Evolutionary conservation across 164 flowering plant species (phyloP), one percentile per base, ranked within the genome.

Genomic region (Akebia trifoliata): DNA sequence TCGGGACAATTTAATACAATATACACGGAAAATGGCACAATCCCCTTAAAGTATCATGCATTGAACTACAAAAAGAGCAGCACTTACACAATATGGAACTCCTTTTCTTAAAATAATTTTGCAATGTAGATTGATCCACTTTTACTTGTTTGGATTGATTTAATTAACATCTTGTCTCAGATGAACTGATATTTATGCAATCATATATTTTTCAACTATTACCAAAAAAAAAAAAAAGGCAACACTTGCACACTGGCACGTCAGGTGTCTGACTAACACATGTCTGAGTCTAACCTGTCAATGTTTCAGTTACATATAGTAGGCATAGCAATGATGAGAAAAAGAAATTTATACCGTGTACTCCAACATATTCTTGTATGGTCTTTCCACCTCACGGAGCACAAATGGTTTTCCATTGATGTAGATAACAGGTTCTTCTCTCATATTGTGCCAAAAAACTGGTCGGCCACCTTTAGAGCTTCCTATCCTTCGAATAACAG

Each of bases 381-480:
- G 98, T 60, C 98, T 80, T 76, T 91, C 98, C 76, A 91, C 96
- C 69, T 86, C 98, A 60, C 98, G 96, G 50, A 91, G 98, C 55
- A 91, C 98, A 79, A 91, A 91, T 42, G 98, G 98, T 66, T 84
- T 91, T 29, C 96, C 90, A 70, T 88, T 91, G 61, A 91, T 91
- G 75, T 91, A 91, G 68, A 88, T 76, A 47, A 91, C 98, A 69
- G 98, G 98, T 65, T 91, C 98, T 78, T 91, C 98, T 67, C 98
- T 76, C 96, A 91, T 91, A 59, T 91, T 88, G 67, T 91, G 98
- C 98, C 98, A 91, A 65, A 88, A 76, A n/a, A 86, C 86, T 37
- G 98, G 87, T 22, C 81, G 77, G 31, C 87, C 83, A 63, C 75
- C 86, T 70, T 70, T 74, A 9, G 74, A 69, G 72, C 92, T 78